A percentile compares a stretch with the other conserved stretches of the same genome.
These are phyloP conservation scores for Arbutus unedo DNA, from an alignment of 148 eudicot genomes.

Conservation along the genomic window DNA sequence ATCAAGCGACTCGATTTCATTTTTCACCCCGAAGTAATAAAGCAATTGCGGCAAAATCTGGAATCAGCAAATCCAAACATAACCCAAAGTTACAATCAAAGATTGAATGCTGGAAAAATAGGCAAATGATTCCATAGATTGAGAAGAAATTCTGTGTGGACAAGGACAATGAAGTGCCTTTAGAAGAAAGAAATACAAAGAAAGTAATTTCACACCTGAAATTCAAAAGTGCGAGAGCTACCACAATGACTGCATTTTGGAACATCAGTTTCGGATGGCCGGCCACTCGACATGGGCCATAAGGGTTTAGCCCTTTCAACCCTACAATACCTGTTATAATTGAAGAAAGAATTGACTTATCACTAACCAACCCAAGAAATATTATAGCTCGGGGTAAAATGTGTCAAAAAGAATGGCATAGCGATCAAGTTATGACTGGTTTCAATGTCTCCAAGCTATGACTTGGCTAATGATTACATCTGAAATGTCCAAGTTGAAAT, in stretches of 20 bases:
- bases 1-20: constrained; percentile 70
- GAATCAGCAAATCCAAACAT: constrained; percentile 9
- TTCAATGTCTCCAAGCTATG: not conserved
- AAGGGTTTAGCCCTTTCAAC: constrained; percentile 50
- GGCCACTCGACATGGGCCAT: constrained; percentile 16
- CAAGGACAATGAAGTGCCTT: not conserved
- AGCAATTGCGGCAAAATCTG: constrained; percentile 91
- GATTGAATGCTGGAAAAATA: not conserved
- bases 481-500: not conserved
- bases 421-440: not conserved
- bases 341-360: not conserved
- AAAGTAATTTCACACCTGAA: not conserved
- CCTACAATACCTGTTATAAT: constrained; percentile 50
- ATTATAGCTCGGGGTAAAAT: constrained; percentile 8
- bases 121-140: not conserved
- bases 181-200: not conserved
- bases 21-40: constrained; percentile 70
- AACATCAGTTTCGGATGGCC: constrained; percentile 11
- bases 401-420: not conserved
- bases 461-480: not conserved
- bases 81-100: not conserved
- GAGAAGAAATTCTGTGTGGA: not conserved
- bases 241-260: constrained; percentile 11
- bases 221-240: not conserved
- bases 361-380: not conserved